A percentile compares a stretch with the other conserved stretches of the same genome.
Evolutionary conservation across 352 stramenopile genomes (phyloP).

Genomic region (Phytophthora ohioensis): DNA sequence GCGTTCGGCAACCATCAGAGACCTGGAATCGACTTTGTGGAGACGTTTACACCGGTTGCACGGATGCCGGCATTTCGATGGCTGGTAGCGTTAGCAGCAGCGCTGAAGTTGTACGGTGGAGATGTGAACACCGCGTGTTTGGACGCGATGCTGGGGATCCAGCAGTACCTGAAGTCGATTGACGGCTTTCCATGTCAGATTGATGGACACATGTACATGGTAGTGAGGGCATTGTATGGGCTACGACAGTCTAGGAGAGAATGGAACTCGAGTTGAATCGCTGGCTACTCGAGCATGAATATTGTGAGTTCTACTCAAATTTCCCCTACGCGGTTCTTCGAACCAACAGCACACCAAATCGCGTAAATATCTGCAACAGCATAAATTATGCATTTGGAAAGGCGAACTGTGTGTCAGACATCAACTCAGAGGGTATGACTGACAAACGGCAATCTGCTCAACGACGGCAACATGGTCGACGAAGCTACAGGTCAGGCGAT

Average conservation of each 20-base stretch:
- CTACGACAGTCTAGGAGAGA: neutral
- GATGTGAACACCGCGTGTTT: neutral
- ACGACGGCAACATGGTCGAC: too few relatives aligned
- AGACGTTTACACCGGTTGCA: neutral
- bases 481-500: too few relatives aligned
- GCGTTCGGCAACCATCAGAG: neutral
- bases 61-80: neutral
- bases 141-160: neutral
- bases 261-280: conserved; percentile 1
- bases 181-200: neutral
- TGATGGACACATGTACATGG: neutral
- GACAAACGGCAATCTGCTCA: too few relatives aligned
- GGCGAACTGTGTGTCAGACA: too few relatives aligned
- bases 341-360: too few relatives aligned
- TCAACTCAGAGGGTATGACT: too few relatives aligned
- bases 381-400: too few relatives aligned
- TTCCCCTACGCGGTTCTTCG: too few relatives aligned
- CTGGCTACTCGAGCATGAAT: neutral
- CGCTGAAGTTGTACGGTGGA: neutral
- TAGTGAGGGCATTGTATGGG: neutral
- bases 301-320: too few relatives aligned
- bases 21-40: conserved; percentile 5
- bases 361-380: too few relatives aligned
- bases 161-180: neutral
- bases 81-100: neutral